Percentiles rank a stretch among this genome's conserved stretches.
Conservation (phyloP, 2,329 filamentous ascomycete genomes). For the Nothophaeocryptopus gaeumannii region DNA sequence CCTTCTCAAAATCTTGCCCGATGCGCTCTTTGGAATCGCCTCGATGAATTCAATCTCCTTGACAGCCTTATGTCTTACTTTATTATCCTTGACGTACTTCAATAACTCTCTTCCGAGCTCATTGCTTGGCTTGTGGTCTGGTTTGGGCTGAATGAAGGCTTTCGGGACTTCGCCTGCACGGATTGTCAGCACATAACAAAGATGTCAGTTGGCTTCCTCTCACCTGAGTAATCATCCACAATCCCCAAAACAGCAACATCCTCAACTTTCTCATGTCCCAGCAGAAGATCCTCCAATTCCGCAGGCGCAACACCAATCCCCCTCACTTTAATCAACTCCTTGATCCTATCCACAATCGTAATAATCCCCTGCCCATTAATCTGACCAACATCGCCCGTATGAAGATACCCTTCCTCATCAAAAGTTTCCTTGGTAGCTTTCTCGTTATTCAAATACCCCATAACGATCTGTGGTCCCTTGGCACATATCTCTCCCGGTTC, state of each 20-base stretch:
- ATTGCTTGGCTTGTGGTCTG: conserved; percentile 35
- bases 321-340: conserved; percentile 54
- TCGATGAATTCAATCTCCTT: conserved; percentile 44
- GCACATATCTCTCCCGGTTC: conserved; percentile 57
- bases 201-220: no score
- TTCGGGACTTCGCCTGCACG: conserved; percentile 38
- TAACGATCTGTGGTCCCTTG: conserved; percentile 52
- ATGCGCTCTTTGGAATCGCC: conserved; percentile 35
- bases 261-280: conserved; percentile 47
- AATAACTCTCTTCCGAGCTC: conserved; percentile 38
- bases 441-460: conserved; percentile 53
- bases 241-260: conserved; percentile 52
- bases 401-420: conserved; percentile 45
- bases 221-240: conserved; percentile 39
- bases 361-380: conserved; percentile 43
- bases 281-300: conserved; percentile 50
- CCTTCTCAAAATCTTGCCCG: conserved; percentile 40
- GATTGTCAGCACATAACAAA: not conserved
- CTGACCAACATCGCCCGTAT: conserved; percentile 50
- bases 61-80: conserved; percentile 49
- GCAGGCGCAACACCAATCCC: conserved; percentile 54
- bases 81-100: conserved; percentile 38
- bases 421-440: conserved; percentile 51
- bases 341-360: conserved; percentile 55
- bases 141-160: conserved; percentile 35